Percentiles rank a stretch among this genome's conserved stretches.
Conservation (phyloP, 2,329 filamentous ascomycete species). For the Ophiostoma tasmaniense region DNA sequence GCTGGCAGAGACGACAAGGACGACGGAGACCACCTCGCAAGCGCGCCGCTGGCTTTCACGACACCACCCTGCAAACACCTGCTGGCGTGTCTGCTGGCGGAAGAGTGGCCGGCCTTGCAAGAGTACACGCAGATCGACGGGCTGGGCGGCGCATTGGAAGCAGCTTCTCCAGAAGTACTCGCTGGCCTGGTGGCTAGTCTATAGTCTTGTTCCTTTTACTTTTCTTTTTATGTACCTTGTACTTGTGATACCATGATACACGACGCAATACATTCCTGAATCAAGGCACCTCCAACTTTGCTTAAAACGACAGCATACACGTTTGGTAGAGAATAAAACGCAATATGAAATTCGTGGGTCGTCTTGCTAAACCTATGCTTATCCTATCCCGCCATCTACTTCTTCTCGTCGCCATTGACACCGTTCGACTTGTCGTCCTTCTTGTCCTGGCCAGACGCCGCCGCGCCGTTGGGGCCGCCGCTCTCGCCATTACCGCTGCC, state of each 20-base stretch:
- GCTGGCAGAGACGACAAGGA: conserved; percentile 12
- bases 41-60: conserved; percentile 24
- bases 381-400: conserved; percentile 18
- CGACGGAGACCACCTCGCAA: neutral
- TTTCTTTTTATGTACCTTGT: neutral
- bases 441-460: conserved; percentile 32
- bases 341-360: neutral
- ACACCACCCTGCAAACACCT: conserved; percentile 71
- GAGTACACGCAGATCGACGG: conserved; percentile 37
- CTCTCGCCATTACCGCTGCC: conserved; percentile 31
- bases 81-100: conserved; percentile 69
- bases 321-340: neutral
- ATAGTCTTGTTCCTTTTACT: conserved; percentile 19
- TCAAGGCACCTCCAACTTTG: neutral
- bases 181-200: conserved; percentile 55
- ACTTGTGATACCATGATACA: neutral
- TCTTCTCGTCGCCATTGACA: conserved; percentile 24
- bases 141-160: conserved; percentile 36
- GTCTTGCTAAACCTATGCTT: neutral
- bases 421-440: conserved; percentile 34
- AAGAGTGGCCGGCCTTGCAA: conserved; percentile 53
- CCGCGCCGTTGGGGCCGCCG: conserved; percentile 30
- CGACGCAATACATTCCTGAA: conserved; percentile 11
- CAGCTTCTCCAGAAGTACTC: conserved; percentile 47
- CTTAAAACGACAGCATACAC: neutral